These are phyloP conservation scores for Cordyceps cateniannulata DNA, from an alignment of 2,329 filamentous ascomycete genomes.

Conservation along the genomic window DNA sequence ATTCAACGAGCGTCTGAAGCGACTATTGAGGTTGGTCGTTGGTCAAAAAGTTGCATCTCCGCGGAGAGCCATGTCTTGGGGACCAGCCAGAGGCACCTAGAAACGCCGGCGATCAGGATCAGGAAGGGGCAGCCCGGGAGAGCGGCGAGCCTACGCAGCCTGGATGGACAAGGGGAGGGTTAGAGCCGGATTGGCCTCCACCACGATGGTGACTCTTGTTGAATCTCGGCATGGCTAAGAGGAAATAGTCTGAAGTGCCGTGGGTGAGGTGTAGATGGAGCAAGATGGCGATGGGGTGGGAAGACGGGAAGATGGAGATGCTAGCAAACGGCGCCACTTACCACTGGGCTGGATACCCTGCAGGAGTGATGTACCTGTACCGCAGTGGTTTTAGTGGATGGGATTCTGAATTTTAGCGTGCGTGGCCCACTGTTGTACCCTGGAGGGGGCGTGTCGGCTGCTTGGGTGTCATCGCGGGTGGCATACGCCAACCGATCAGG, in stretches of 20 bases:
- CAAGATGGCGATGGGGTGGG: not conserved
- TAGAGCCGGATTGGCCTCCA: not conserved
- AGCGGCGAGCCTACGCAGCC: not conserved
- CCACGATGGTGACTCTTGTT: not conserved
- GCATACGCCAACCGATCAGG: not conserved
- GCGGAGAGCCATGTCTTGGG: not conserved
- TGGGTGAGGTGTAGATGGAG: not conserved
- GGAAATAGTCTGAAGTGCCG: not conserved
- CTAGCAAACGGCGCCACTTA: not conserved
- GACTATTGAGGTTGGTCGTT: conserved; percentile 1
- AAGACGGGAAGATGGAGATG: not conserved
- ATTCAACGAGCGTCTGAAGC: not conserved
- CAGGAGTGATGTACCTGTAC: too few relatives aligned
- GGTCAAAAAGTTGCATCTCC: not conserved
- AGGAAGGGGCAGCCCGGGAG: not conserved
- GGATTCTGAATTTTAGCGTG: not conserved
- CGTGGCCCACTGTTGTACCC: too few relatives aligned
- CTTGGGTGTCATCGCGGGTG: too few relatives aligned
- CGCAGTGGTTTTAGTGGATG: not conserved
- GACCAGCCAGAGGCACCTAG: not conserved
- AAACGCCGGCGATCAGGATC: not conserved
- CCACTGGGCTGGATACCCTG: not conserved
- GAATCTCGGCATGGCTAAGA: not conserved
- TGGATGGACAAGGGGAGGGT: not conserved
- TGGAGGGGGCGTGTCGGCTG: too few relatives aligned